Base-by-base conservation (phyloP, 768 basidiomycete genomes). In the Trametes meyenii region DNA sequence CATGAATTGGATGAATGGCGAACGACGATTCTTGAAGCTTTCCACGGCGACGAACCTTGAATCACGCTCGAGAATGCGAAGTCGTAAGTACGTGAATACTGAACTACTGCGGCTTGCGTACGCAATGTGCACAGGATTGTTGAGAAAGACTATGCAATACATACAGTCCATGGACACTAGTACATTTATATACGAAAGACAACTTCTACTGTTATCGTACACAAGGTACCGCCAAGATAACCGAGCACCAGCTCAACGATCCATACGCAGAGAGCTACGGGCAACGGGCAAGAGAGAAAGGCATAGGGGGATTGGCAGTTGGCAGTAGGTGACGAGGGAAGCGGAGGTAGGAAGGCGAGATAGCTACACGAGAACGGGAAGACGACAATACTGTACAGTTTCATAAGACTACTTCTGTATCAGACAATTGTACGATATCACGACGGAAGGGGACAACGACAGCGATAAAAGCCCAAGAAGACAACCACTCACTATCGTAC, bases 401-500 rank as follows among this genome's bases (percentile, higher is more conserved):
- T 50, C 55, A 10, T 46, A 39, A 14, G 6, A 55, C 46, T 61
- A 45, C 50, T 58, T 58, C 54, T 45, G 54, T 23, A 26, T 36
- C 49, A 45, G 61, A 44, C 49, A 12, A 62, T 19, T 56, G 61
- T 62, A 56, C 61, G 55, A 57, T 62, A 62, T 46, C 40, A 35
- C 23, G 49, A 61, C 43, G 49, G 6, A 52, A 5, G 33, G 40
- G 29, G 46, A 40, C 21, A 40, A 35, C 23, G 35, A 56, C 19
- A 16, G 39, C 43, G 38, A 23, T 3, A 45, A 36, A 39, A 19
- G 42, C 49, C 49, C 61, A 51, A 62, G 55, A 45, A 52, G 39
- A 39, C 55, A 39, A 16, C 29, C 51, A 61, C 60, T 62, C 61
- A 62, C 55, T 62, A 62, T 62, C 61, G 55, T 62, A 55, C 54